These are phyloP conservation scores for Chloromonas sp. DNA, from an alignment of 163 green algal species.

Conservation along the genomic window DNA sequence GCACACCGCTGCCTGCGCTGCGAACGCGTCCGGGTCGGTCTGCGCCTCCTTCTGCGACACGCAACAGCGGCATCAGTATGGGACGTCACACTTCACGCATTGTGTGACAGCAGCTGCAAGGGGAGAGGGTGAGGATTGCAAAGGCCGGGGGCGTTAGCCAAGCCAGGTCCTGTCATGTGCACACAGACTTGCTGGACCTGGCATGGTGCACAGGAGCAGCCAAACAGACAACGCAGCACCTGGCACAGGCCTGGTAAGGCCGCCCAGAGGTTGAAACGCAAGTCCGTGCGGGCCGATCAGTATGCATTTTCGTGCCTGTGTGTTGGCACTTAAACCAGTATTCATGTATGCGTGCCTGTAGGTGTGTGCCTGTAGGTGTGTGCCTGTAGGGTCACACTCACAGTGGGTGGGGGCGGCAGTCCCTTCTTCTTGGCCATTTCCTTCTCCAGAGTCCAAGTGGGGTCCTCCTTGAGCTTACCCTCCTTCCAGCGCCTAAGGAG, in stretches of 20 bases:
- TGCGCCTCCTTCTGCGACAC: conserved; percentile 15
- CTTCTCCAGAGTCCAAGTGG: conserved; percentile 84
- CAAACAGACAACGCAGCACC: no score
- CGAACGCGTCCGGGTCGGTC: conserved; percentile 43
- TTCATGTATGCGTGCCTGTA: no score
- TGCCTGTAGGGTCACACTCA: background rate
- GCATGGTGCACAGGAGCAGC: no score
- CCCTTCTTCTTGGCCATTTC: conserved; percentile 73
- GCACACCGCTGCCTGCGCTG: conserved; percentile 49
- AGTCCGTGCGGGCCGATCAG: no score
- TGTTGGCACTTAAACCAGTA: no score
- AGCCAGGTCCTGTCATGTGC: background rate
- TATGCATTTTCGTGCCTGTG: no score
- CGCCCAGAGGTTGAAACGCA: no score
- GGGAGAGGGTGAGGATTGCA: no score
- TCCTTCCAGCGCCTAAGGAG: conserved; percentile 63
- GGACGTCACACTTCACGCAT: no score
- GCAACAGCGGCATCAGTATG: background rate
- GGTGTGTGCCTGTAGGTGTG: background rate
- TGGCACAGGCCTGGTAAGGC: no score
- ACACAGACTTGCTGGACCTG: no score
- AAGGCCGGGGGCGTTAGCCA: background rate
- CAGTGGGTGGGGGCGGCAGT: conserved; percentile 13
- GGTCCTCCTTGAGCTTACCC: conserved; percentile 69
- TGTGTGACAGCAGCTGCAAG: no score